These are phyloP conservation scores for Heterotrichella gracilis DNA, from an alignment of 352 stramenopile species.

Conservation along the genomic window DNA sequence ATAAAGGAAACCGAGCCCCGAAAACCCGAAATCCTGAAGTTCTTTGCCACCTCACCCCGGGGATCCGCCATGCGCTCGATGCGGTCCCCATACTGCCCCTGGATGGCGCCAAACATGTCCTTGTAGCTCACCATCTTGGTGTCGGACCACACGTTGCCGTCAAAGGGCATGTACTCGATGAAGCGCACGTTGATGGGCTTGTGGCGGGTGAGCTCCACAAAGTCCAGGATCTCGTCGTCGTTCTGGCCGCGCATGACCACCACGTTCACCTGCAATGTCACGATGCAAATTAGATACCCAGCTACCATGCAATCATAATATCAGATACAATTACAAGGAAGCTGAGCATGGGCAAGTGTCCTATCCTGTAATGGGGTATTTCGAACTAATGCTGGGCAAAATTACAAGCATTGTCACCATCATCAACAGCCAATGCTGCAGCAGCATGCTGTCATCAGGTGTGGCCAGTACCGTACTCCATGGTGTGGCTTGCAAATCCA, in stretches of 20 bases:
- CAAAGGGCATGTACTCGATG: slow-evolving; percentile 98
- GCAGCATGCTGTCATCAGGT: no score
- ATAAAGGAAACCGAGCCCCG: slow-evolving; percentile 59
- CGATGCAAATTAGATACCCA: slow-evolving; percentile 24
- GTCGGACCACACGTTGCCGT: slow-evolving; percentile 70
- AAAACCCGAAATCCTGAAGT: slow-evolving; percentile 32
- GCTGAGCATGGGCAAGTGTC: no score
- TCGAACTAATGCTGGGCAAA: no score
- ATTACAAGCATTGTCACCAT: no score
- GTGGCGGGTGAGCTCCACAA: slow-evolving; percentile 51
- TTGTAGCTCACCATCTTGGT: slow-evolving; percentile 55
- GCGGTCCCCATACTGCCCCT: slow-evolving; percentile 11
- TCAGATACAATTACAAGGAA: no score
- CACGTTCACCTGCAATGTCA: slow-evolving; percentile 93
- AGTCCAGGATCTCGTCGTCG: slow-evolving; percentile 57
- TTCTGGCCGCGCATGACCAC: slow-evolving; percentile 80
- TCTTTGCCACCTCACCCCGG: no score
- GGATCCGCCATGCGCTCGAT: no score
- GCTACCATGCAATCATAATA: no score
- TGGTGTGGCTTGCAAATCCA: no score
- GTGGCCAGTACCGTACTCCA: no score
- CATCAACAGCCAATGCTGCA: no score
- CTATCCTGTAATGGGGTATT: no score
- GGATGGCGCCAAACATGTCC: slow-evolving; percentile 42
- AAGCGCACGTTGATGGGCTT: slow-evolving; percentile 63